phyloP scores from a whole-genome alignment of 768 basidiomycete genomes.

The Leccinum ochraceum region DNA sequence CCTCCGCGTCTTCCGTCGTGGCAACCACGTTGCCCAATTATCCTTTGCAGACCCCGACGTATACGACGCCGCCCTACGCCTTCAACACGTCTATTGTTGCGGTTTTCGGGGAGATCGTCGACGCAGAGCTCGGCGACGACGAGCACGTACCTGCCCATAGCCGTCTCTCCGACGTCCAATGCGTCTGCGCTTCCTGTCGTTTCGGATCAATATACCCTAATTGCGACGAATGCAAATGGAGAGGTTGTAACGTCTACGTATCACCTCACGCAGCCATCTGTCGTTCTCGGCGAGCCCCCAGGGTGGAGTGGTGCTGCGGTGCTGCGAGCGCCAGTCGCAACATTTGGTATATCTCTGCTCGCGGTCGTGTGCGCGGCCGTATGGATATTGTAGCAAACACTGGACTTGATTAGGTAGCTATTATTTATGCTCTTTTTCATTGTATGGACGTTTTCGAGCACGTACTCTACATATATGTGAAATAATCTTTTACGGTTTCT shows the following conservation, averaged over 20 bases:
- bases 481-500: background rate
- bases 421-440: background rate
- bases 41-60: constrained; percentile 62
- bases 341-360: constrained; percentile 16
- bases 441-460: background rate
- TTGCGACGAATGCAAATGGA: constrained; percentile 58
- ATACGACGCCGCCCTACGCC: constrained; percentile 61
- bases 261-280: constrained; percentile 43
- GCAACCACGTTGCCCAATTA: constrained; percentile 73
- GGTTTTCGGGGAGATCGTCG: constrained; percentile 53
- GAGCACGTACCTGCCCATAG: constrained; percentile 66
- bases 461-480: background rate
- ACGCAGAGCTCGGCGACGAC: constrained; percentile 67
- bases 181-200: constrained; percentile 60
- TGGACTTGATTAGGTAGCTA: background rate
- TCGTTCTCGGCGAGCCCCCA: constrained; percentile 65
- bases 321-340: constrained; percentile 10
- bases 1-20: constrained; percentile 63
- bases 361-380: constrained; percentile 8
- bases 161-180: constrained; percentile 45
- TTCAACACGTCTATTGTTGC: constrained; percentile 70
- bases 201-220: constrained; percentile 52
- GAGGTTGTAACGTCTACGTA: constrained; percentile 54
- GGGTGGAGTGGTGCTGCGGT: constrained; percentile 43
- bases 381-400: constrained; percentile 20